Evolutionary conservation across 179 eudicot genomes (phyloP), one percentile per base, ranked within the genome.

Genomic region (Heliamphora pulchella): DNA sequence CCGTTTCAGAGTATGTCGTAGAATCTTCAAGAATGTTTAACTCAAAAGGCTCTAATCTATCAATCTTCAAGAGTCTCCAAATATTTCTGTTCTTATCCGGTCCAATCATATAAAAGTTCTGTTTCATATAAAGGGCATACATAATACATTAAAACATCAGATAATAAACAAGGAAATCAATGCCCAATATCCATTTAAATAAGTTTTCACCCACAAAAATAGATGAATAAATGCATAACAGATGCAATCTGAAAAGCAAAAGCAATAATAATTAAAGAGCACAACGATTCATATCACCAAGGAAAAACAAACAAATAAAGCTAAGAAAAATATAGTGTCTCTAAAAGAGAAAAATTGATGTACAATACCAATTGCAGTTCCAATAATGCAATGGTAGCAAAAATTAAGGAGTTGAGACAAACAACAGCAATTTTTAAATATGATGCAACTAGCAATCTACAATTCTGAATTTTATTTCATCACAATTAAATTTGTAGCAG

Each of bases 31-130:
- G 84, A 63, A 96, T 80, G 78, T 48, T 88, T 22, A 96, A 88
- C 80, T 91, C 93, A 15, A 86, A 86, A 79, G 89, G 86, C 82
- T 91, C 97, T 76, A 85, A 92, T 83, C 99, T 89, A 82, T 91
- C 92, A 81, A 96, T 90, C 94, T 96, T 96, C 75, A 96, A 86
- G 65, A 96, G 89, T 83, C 91, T 90, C 98, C 97, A 92, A 22
- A 71, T 76, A 58, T 83, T 87, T 88, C 89, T 89, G 75, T 80
- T 86, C 82, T 91, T 94, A 84, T 92, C 91, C 71, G 93, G 85
- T 85, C 99, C 99, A 74, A 96, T 84, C 91, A 96, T 83, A 85
- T 96, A 94, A 77, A 94, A 96, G 80, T 90, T 90, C 99, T 96
- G 91, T 66, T 71, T 64, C 83, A 87, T 41, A 20, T 15, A 79